phyloP scores from a whole-genome alignment of 2,329 filamentous ascomycete species.

The Nectriaceae sp. region DNA sequence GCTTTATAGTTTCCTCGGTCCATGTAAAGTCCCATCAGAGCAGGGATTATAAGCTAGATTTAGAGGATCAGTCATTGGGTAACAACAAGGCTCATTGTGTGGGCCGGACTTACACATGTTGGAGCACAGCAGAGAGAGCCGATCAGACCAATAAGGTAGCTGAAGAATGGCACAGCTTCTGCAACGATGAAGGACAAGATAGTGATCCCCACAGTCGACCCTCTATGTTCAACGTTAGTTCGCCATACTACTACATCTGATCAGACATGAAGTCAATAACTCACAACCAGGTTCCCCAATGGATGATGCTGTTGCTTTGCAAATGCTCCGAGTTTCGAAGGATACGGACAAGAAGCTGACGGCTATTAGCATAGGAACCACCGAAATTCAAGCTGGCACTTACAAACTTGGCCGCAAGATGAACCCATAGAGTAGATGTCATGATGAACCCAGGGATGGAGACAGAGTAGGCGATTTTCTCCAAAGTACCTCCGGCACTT shows the following conservation, averaged over 20 bases:
- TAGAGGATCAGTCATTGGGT: neutral
- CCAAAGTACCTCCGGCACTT: slow-evolving; percentile 20
- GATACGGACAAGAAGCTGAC: slow-evolving; percentile 25
- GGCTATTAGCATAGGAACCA: too few species aligned
- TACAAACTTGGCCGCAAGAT: slow-evolving; percentile 23
- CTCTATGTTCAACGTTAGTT: too few species aligned
- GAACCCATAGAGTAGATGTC: slow-evolving; percentile 26
- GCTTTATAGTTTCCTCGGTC: slow-evolving; percentile 5
- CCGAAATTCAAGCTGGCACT: too few species aligned
- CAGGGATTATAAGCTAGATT: slow-evolving; percentile 26
- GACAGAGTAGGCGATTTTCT: slow-evolving; percentile 26
- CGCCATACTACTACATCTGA: too few species aligned
- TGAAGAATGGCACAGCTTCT: slow-evolving; percentile 27
- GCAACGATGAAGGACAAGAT: slow-evolving; percentile 21
- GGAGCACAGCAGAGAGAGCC: slow-evolving; percentile 30
- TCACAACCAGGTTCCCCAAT: slow-evolving; percentile 31
- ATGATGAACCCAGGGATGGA: slow-evolving; percentile 28
- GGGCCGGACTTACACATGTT: slow-evolving; percentile 24
- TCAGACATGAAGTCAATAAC: slow-evolving; percentile 1
- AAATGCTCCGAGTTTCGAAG: slow-evolving; percentile 28
- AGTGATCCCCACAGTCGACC: slow-evolving; percentile 21
- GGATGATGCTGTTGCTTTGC: slow-evolving; percentile 21
- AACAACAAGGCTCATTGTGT: neutral
- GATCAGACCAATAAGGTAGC: slow-evolving; percentile 25
- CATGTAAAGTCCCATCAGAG: slow-evolving; percentile 25